Base-by-base conservation (phyloP, 2,329 filamentous ascomycete species). In the Fusarium transvaalense region DNA sequence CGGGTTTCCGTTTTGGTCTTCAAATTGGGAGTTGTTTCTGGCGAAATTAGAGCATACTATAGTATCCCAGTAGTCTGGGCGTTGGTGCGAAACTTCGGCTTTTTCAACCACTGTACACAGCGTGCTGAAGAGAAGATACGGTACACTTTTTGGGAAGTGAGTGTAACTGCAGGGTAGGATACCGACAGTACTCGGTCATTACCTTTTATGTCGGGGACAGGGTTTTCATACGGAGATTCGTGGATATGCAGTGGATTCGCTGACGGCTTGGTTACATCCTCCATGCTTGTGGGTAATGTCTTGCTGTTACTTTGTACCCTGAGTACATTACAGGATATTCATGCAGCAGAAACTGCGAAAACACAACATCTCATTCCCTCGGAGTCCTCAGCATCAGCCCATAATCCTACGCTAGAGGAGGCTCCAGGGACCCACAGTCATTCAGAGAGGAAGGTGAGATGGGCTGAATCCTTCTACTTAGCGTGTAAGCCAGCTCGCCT, bases 1-100 rank as follows among this genome's bases (percentile, higher is more conserved):
- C 72, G 71, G 68, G 67, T 74, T 74, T 74, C 72, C 68, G 55
- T 39, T 73, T 74, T 56, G 10, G 72, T 68, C 56, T 34, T 59
- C 25, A 25, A 45, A 53, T 52, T 56, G 25, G 46, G 46, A 43
- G 42, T 46, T 39, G 37, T 53, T 45, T 62, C 50, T 57, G 46
- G 56, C 29, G 50, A 65, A 50, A 64, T 69, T 68, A 58, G 47
- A 56, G 61, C 45, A 29, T 21, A 25, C n/a, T 25, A 17, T 53
- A 29, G 23, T 61, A 29, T 60, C 38, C 52, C 51, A 61, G 39
- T 34, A 43, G 39, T 52, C 38, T 63, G 43, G 15, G 29, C 37
- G 42, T 31, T 34, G 38, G 42, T 47, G 19, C 42, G 19, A 45
- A 52, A 47, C 23, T 37, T 41, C 51, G 35, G 41, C 38, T 41